Evolutionary conservation across 108 stramenopile species (phyloP), one percentile per base, ranked within the genome.

Genomic region (Seminavis robusta): DNA sequence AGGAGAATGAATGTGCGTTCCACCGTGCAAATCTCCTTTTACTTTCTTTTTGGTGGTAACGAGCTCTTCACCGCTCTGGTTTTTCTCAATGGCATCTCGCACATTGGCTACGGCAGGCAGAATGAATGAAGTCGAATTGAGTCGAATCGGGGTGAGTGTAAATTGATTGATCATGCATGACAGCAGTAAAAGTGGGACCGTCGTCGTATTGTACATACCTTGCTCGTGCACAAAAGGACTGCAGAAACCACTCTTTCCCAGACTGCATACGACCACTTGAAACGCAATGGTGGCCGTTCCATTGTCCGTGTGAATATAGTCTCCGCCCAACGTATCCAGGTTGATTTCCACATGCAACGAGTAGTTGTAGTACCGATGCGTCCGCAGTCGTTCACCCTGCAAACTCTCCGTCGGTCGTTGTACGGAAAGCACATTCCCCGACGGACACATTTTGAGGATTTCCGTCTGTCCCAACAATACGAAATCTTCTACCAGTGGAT

Each of bases 221-320:
- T 59, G 41, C 27, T 59, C 58, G 23, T 59, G 63, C 19, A 71
- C 47, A 54, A 65, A 71, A n/a, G 70, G 70, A 0, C 57, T 43
- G 25, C 70, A 71, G 52, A 71, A 71, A 7, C 57, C 57, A 28
- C 37, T 17, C 1, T 16, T 44, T 26, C 54, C 39, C 15, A 39
- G 17, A 1, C 23, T 9, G 13, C 54, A 55, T 39, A 33, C 19
- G 1, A 55, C 20, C 17, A 55, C 54, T 55, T 55, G 54, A 24
- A 55, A 23, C 10, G 54, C 54, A 55, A 55, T 29, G 48, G 7
- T 13, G 5, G 24, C 26, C 13, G 50, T 19, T 3, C 54, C 31
- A n/a, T 64, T 21, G 49, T 56, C 54, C 24, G 44, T 27, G 5
- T 31, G 44, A 49, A 66, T 42, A 11, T 38, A 7, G 16, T 10